phyloP scores from a whole-genome alignment of 345 rosid genomes.

The Pugionium cornutum region DNA sequence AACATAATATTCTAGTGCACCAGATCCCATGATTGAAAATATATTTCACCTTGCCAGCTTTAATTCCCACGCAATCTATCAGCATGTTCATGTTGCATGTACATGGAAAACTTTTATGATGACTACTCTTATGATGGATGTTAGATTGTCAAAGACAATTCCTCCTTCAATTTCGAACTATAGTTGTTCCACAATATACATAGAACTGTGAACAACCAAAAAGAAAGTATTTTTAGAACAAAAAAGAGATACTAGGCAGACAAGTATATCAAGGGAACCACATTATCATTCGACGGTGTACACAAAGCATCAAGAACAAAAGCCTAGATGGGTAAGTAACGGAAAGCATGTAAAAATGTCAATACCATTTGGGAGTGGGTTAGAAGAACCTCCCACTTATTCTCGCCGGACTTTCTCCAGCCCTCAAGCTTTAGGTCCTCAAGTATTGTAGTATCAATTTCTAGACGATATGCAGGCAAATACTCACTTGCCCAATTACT shows the following conservation, averaged over 20 bases:
- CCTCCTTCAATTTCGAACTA: background rate
- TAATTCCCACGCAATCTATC: constrained; percentile 3
- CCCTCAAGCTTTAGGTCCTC: constrained; percentile 72
- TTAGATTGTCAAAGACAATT: background rate
- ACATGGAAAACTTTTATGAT: constrained; percentile 3
- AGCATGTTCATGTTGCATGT: background rate
- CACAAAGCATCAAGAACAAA: constrained; percentile 23
- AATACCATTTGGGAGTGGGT: constrained; percentile 94
- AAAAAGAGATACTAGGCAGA: constrained; percentile 1
- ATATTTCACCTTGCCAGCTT: background rate
- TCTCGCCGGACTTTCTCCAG: constrained; percentile 57
- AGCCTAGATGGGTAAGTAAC: constrained; percentile 8
- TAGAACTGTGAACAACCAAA: background rate
- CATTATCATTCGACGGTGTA: background rate
- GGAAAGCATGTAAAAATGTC: constrained; percentile 16
- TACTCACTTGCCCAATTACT: constrained; percentile 72
- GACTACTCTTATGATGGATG: constrained; percentile 5
- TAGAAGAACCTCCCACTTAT: constrained; percentile 78
- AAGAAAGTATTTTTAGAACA: constrained; percentile 10
- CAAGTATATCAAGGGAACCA: background rate
- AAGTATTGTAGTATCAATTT: constrained; percentile 53
- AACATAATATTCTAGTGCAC: background rate
- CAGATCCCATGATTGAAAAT: background rate
- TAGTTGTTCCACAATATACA: background rate
- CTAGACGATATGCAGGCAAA: constrained; percentile 67